Evolutionary conservation across 306 rosid genomes (phyloP), one percentile per base, ranked within the genome.

Genomic region (Lathyrus tuberosus): DNA sequence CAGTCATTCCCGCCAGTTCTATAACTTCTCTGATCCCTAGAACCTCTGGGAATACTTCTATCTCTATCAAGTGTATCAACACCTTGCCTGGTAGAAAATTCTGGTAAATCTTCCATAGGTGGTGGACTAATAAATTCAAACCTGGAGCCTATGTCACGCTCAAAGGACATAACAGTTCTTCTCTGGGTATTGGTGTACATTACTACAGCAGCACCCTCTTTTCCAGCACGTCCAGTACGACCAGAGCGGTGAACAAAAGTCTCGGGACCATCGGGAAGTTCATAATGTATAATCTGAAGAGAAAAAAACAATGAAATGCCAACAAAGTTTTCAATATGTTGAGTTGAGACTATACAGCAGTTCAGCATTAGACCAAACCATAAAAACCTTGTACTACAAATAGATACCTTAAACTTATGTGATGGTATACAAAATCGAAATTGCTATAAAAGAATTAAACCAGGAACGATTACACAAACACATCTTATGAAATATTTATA

Each of bases 211-310:
- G 85, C 73, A 74, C 98, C 98, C 72, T 73, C 77, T 80, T 93
- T 93, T 75, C 98, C 98, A 17, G 98, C 98, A 42, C 98, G 98
- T 57, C 97, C 98, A 42, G 98, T 93, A 44, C 98, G 98, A 54
- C 98, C 98, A 76, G 98, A 93, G 70, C 98, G 98, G 68, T 90
- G 98, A 30, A 90, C 98, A 81, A 93, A 90, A 61, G 97, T 93
- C 85, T 93, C 98, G 15, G 97, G 88, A 80, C 91, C 96, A 76
- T 90, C 91, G 67, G 98, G 98, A 82, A 93, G 96, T 64, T 93
- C 98, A 73, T 90, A 93, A 84, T 93, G 98, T 68, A 93, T 93
- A 78, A 90, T 10, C 98, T 90, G 84, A 69, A 75, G 79, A 44
- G 73, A 35, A 69, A 76, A 79, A 59, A 79, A 42, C 4, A 59